These are phyloP conservation scores for Hericium coralloides DNA, from an alignment of 768 basidiomycete genomes.

Conservation along the genomic window DNA sequence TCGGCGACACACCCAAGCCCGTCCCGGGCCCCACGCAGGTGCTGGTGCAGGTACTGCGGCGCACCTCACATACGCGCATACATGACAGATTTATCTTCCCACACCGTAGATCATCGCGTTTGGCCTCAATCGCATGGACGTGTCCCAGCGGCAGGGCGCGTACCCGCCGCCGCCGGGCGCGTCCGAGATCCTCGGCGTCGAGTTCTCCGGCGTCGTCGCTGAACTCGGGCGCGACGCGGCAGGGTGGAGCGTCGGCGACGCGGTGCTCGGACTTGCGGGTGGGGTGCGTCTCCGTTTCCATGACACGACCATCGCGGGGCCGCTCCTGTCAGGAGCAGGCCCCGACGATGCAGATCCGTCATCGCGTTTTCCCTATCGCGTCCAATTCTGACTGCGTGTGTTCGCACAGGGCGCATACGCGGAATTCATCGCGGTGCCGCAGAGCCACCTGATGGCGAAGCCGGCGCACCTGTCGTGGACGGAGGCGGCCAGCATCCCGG, in stretches of 20 bases:
- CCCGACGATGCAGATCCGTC: background rate
- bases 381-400: background rate
- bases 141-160: conserved; percentile 55
- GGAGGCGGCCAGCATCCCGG: conserved; percentile 83
- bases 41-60: conserved; percentile 59
- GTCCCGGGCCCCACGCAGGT: conserved; percentile 49
- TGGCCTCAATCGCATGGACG: conserved; percentile 87
- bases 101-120: conserved; percentile 60
- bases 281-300: conserved; percentile 47
- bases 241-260: conserved; percentile 52
- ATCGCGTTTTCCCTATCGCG: background rate
- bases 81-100: background rate
- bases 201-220: conserved; percentile 66
- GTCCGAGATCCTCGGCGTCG: conserved; percentile 73
- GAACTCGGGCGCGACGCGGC: conserved; percentile 27
- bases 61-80: background rate
- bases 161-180: conserved; percentile 76
- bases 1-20: conserved; percentile 66
- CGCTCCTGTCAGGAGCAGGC: background rate
- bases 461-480: conserved; percentile 68
- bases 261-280: conserved; percentile 76
- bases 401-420: conserved; percentile 75
- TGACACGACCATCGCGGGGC: background rate
- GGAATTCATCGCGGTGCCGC: conserved; percentile 65
- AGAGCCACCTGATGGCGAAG: conserved; percentile 65